These are phyloP conservation scores for Taiozyma sp. DNA, from an alignment of 1,139 yeast genomes.

Conservation along the genomic window DNA sequence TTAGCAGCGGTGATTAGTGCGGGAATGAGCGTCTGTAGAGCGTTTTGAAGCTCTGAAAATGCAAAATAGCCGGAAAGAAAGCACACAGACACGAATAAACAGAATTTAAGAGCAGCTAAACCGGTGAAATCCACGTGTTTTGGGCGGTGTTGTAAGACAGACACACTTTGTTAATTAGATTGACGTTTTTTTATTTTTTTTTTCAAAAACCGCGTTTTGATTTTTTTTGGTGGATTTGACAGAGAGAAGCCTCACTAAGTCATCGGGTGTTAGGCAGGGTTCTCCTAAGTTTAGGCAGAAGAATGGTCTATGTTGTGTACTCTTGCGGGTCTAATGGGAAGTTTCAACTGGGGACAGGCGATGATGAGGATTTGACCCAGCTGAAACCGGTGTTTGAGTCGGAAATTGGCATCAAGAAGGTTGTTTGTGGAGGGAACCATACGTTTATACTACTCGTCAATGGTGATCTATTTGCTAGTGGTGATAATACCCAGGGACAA, in stretches of 20 bases:
- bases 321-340: constrained; percentile 84
- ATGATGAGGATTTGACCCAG: constrained; percentile 43
- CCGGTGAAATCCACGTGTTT: not conserved
- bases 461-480: constrained; percentile 53
- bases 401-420: constrained; percentile 30
- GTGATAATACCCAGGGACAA: constrained; percentile 55
- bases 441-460: constrained; percentile 51
- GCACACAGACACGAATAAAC: not conserved
- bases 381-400: constrained; percentile 24
- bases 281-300: not conserved
- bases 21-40: not conserved
- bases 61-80: not conserved
- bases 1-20: not conserved
- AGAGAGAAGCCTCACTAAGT: not conserved
- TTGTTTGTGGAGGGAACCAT: constrained; percentile 86
- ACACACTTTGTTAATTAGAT: not conserved
- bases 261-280: not conserved
- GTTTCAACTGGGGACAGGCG: constrained; percentile 65
- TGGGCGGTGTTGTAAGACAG: not conserved
- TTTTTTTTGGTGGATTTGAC: not conserved
- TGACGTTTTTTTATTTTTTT: not conserved
- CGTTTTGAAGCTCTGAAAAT: not conserved
- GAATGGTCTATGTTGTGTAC: constrained; percentile 29
- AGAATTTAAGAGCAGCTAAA: not conserved
- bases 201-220: not conserved